Conservation (phyloP, 1,284 basidiomycete genomes). For the Sporisorium exsertum region DNA sequence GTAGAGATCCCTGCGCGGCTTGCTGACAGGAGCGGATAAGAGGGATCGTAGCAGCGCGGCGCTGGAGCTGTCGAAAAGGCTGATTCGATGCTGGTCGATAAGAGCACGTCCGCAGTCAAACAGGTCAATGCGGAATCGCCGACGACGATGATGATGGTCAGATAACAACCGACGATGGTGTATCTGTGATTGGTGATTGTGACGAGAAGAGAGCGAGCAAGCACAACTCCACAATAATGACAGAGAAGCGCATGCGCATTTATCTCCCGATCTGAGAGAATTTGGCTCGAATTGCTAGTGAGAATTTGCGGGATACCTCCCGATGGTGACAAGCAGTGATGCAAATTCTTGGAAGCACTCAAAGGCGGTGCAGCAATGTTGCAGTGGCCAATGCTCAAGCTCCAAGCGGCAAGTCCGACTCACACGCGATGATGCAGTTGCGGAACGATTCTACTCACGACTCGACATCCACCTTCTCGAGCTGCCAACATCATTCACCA, state of each 20-base stretch:
- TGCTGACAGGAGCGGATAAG: background rate
- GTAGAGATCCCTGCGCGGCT: background rate
- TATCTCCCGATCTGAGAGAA: constrained; percentile 2
- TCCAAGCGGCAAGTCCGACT: background rate
- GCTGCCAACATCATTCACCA: background rate
- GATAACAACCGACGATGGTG: background rate
- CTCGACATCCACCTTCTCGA: background rate
- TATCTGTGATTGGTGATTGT: background rate
- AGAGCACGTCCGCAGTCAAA: background rate
- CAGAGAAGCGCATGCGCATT: background rate
- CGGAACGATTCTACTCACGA: background rate
- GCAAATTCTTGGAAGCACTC: background rate
- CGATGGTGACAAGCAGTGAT: background rate
- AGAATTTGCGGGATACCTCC: background rate
- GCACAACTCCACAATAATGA: background rate
- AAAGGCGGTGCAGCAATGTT: background rate
- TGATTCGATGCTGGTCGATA: background rate
- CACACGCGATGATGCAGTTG: constrained; percentile 3
- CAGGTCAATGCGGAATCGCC: background rate
- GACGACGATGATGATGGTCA: constrained; percentile 9
- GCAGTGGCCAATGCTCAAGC: background rate
- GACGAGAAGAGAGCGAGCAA: background rate
- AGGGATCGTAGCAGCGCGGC: background rate
- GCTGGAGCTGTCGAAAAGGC: background rate
- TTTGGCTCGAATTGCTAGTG: background rate